Conservation (phyloP, 371 early-diverging fungal species). For the Dentiscutata heterogama region DNA sequence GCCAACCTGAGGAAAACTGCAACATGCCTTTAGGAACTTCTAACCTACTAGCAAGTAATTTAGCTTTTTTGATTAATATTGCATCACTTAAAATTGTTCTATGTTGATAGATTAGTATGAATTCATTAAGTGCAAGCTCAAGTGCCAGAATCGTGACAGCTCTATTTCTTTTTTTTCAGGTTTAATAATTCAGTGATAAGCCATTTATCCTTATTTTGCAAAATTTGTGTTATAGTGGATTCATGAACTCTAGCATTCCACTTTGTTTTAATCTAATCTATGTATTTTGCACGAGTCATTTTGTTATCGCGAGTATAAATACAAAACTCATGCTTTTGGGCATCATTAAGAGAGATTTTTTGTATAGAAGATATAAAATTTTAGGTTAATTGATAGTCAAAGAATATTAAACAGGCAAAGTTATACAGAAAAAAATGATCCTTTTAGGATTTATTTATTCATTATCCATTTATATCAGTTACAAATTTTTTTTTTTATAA, state of each 20-base stretch:
- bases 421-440: too few relatives aligned
- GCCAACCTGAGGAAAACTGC: conserved; percentile 31
- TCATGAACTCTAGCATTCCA: not conserved
- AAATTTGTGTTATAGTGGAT: conserved; percentile 6
- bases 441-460: too few relatives aligned
- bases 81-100: conserved; percentile 24
- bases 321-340: conserved; percentile 40
- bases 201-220: not conserved
- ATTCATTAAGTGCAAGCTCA: conserved; percentile 27
- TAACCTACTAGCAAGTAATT: conserved; percentile 31
- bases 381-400: too few relatives aligned
- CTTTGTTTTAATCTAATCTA: conserved; percentile 22
- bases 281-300: conserved; percentile 13
- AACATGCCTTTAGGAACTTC: conserved; percentile 24
- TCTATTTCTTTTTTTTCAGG: conserved; percentile 24
- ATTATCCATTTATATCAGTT: too few relatives aligned
- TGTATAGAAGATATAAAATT: not conserved
- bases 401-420: too few relatives aligned
- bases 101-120: conserved; percentile 39
- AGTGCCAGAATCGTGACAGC: conserved; percentile 22
- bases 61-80: conserved; percentile 32
- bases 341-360: not conserved
- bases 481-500: too few relatives aligned
- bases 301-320: conserved; percentile 36
- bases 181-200: conserved; percentile 8